phyloP scores from a whole-genome alignment of 2,329 filamentous ascomycete genomes.

The Scytalidium sp. region DNA sequence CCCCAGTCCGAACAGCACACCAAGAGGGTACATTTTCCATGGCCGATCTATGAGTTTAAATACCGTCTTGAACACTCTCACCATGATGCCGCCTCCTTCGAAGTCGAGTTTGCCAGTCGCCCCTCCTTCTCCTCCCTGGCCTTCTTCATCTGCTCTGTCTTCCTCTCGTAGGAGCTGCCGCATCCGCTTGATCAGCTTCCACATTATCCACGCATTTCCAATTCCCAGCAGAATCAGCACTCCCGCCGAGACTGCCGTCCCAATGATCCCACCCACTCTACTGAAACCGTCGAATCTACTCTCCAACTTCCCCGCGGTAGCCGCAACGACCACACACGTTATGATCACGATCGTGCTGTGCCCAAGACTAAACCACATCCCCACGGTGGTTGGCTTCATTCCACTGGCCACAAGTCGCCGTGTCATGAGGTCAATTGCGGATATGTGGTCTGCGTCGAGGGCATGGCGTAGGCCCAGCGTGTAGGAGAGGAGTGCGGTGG shows the following conservation, averaged over 20 bases:
- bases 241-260: slow-evolving; percentile 78
- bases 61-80: slow-evolving; percentile 66
- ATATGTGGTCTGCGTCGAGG: slow-evolving; percentile 92
- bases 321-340: slow-evolving; percentile 88
- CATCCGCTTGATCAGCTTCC: slow-evolving; percentile 70
- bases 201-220: slow-evolving; percentile 84
- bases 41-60: slow-evolving; percentile 73
- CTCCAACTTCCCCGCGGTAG: slow-evolving; percentile 80
- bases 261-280: slow-evolving; percentile 81
- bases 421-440: slow-evolving; percentile 92
- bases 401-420: slow-evolving; percentile 81
- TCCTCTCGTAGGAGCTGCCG: slow-evolving; percentile 51
- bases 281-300: slow-evolving; percentile 78
- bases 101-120: slow-evolving; percentile 53
- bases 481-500: slow-evolving; percentile 81
- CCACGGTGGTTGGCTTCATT: slow-evolving; percentile 84
- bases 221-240: slow-evolving; percentile 80
- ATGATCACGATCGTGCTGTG: slow-evolving; percentile 91
- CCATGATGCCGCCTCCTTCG: slow-evolving; percentile 74
- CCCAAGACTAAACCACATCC: slow-evolving; percentile 90
- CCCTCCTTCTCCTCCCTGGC: slow-evolving; percentile 19
- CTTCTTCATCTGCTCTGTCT: slow-evolving; percentile 18
- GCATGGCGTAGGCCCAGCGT: slow-evolving; percentile 88
- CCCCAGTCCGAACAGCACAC: slow-evolving; percentile 84
- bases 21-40: slow-evolving; percentile 96